Percentiles rank a stretch among this genome's conserved stretches.
These are phyloP conservation scores for Leccinum longicurvipes DNA, from an alignment of 768 basidiomycete species.

Conservation along the genomic window DNA sequence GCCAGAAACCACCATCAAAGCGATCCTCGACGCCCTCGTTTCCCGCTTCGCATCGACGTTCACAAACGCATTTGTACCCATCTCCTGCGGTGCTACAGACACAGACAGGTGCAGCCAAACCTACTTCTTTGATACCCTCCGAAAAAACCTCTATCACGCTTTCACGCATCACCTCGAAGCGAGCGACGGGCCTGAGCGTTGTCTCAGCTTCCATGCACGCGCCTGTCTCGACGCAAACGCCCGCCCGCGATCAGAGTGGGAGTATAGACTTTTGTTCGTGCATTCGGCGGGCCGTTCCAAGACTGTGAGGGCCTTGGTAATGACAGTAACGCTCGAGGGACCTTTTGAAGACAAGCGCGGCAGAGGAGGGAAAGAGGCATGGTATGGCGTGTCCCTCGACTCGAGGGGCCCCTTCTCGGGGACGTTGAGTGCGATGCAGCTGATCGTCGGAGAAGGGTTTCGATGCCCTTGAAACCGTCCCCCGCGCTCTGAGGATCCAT, in stretches of 20 bases:
- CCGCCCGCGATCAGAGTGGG: slow-evolving; percentile 1
- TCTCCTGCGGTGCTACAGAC: too few relatives aligned
- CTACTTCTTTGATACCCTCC: slow-evolving; percentile 5
- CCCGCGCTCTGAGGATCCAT: too few relatives aligned
- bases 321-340: slow-evolving; percentile 9
- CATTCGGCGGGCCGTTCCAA: background rate
- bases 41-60: background rate
- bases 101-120: background rate
- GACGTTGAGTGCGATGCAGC: slow-evolving; percentile 1
- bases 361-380: background rate
- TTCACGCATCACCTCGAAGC: slow-evolving; percentile 3
- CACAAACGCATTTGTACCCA: background rate
- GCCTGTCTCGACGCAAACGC: background rate
- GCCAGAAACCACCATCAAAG: background rate
- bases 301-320: slow-evolving; percentile 2
- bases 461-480: background rate
- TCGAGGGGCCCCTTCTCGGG: background rate
- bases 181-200: background rate
- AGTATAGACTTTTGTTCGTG: slow-evolving; percentile 2
- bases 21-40: slow-evolving; percentile 2
- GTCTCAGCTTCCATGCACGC: background rate
- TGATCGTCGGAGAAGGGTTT: slow-evolving; percentile 5
- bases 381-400: background rate
- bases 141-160: slow-evolving; percentile 1
- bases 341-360: background rate